These are phyloP conservation scores for Athelia psychrophila DNA, from an alignment of 1,284 basidiomycete genomes.

Conservation along the genomic window DNA sequence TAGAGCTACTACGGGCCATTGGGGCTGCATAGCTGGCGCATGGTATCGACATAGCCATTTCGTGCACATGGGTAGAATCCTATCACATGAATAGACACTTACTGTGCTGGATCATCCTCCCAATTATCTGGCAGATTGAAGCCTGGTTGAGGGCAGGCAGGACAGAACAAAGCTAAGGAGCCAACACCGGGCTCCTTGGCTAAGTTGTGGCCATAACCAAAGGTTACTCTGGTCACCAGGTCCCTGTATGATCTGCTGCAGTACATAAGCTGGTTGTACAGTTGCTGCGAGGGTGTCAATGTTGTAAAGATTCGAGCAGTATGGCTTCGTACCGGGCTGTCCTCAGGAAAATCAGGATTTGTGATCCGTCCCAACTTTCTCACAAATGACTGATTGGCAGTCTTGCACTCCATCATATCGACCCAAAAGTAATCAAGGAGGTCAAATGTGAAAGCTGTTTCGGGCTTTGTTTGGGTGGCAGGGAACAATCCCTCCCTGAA, in stretches of 20 bases:
- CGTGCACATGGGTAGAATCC: no score
- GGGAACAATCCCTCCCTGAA: neutral
- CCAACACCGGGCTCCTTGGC: neutral
- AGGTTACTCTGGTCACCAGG: no score
- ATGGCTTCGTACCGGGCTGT: neutral
- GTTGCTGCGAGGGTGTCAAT: conserved; percentile 4
- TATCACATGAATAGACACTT: neutral
- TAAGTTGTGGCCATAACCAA: neutral
- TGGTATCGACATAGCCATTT: no score
- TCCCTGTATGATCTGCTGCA: no score
- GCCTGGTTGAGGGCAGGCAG: conserved; percentile 11
- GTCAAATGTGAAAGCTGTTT: neutral
- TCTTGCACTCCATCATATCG: no score
- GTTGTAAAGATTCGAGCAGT: no score
- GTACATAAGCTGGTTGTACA: no score
- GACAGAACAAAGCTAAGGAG: conserved; percentile 11
- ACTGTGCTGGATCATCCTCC: neutral
- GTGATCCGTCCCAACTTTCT: neutral
- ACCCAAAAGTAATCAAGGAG: neutral
- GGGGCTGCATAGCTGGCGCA: no score
- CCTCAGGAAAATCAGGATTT: neutral
- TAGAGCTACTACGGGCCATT: neutral
- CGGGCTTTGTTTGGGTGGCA: neutral
- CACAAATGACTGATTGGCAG: neutral
- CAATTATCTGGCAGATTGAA: conserved; percentile 8